Base-by-base conservation (phyloP, 73 alveolate species). In the Uronychia setigera region DNA sequence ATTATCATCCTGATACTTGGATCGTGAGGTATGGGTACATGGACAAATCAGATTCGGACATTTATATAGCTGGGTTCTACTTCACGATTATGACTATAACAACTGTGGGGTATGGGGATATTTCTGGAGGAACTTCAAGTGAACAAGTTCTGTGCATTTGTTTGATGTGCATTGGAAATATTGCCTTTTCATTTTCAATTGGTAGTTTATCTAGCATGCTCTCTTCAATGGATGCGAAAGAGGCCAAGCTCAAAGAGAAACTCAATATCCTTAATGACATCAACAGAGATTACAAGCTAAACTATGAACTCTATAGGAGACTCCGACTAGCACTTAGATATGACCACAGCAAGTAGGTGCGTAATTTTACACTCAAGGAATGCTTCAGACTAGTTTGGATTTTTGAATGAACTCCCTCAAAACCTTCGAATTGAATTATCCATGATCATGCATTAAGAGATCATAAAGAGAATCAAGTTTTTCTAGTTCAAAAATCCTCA, bases 41-140 rank as follows among this genome's bases (percentile, higher is more conserved):
- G 31, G 90, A 89, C 58, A 1, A 25, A 59, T 67, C 67, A 31
- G 59, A 26, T 82, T 74, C 87, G 29, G 88, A 87, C 67, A 85
- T 91, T 59, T 95, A 93, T 88, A 88, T 94, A 9, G 67, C 88
- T 14, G 82, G 97, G 28, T 76, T 93, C 57, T 95, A 93, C 87
- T 92, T 93, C 84, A 88, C 95, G 26, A 80, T 93, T 58, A 92
- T 96, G 87, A 91, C 98, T 1, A 67, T 93, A 58, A 91, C 99
- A 5, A 96, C 98, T 0, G 98, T 96, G 32, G 98, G 98, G 29
- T 96, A 88, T 84, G 98, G 99, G 79, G 98, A 96, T 82, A 86
- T 96, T 25, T 58, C 86, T 0, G 82, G 93, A 59, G 80, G 60
- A 82, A 87, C 91, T 60, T 59, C 33, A 27, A 30, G 74, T 29